Conservation (phyloP, 495 filamentous ascomycete genomes). For the Parachaetomium inaequale region DNA sequence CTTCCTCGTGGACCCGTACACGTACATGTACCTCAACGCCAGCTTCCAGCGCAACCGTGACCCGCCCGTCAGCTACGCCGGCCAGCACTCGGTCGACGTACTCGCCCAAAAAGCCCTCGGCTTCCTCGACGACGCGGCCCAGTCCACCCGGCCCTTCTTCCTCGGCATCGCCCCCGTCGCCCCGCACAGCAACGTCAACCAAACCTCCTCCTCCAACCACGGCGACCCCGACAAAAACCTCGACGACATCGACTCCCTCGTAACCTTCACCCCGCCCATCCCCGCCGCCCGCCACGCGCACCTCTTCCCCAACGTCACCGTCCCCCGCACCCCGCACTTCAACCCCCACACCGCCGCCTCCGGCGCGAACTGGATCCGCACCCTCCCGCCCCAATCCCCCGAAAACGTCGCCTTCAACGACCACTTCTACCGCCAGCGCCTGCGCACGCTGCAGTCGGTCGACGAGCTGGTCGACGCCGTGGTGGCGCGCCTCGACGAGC, state of each 20-base stretch:
- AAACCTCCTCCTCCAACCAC: neutral
- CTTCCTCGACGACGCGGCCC: constrained; percentile 59
- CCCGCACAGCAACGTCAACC: constrained; percentile 56
- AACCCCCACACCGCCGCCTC: constrained; percentile 48
- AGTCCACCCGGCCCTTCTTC: constrained; percentile 56
- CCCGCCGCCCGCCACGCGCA: constrained; percentile 46
- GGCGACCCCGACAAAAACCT: constrained; percentile 9
- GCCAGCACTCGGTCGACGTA: constrained; percentile 60
- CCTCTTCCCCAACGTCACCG: constrained; percentile 45
- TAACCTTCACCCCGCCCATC: constrained; percentile 50
- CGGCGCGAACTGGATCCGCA: constrained; percentile 61
- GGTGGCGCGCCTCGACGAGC: constrained; percentile 48
- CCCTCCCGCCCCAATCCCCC: constrained; percentile 41
- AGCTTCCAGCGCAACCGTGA: constrained; percentile 63
- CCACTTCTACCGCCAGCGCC: constrained; percentile 60
- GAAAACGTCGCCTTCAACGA: constrained; percentile 62
- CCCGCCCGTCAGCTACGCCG: constrained; percentile 53
- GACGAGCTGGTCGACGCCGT: constrained; percentile 65
- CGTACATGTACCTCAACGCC: constrained; percentile 67
- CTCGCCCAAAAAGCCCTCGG: constrained; percentile 59
- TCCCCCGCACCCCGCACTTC: constrained; percentile 53
- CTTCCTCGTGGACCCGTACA: constrained; percentile 68
- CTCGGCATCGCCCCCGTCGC: constrained; percentile 63
- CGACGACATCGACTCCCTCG: constrained; percentile 17
- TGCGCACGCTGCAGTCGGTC: constrained; percentile 62